These are phyloP conservation scores for Lophium mytilinum DNA, from an alignment of 495 filamentous ascomycete genomes.

Conservation along the genomic window DNA sequence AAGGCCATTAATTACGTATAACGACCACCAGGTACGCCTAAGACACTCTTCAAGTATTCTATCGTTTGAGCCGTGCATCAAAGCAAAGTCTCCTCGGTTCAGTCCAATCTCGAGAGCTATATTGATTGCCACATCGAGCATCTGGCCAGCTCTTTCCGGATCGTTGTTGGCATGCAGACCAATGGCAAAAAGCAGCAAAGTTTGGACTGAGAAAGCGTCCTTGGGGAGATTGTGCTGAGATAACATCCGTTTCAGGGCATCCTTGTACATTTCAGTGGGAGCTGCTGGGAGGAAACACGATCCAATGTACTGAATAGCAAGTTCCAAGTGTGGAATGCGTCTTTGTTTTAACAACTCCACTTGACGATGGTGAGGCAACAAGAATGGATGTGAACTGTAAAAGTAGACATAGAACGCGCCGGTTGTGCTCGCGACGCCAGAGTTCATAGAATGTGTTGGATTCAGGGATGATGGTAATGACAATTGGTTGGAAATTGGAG, in stretches of 20 bases:
- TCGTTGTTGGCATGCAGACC: conserved; percentile 70
- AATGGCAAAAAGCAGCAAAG: conserved; percentile 66
- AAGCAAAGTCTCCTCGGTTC: conserved; percentile 50
- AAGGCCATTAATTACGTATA: conserved; percentile 67
- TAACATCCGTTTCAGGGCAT: conserved; percentile 49
- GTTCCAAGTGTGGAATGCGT: conserved; percentile 39
- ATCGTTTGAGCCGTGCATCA: conserved; percentile 39
- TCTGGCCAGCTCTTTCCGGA: conserved; percentile 54
- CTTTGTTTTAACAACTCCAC: conserved; percentile 23
- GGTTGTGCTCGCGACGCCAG: conserved; percentile 2
- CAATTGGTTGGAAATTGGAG: neutral
- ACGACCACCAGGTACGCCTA: conserved; percentile 86
- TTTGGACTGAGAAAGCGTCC: conserved; percentile 67
- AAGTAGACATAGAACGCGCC: conserved; percentile 38
- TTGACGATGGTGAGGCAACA: conserved; percentile 43
- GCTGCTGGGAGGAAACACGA: conserved; percentile 50
- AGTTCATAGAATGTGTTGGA: conserved; percentile 6
- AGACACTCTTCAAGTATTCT: conserved; percentile 64
- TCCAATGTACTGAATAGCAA: conserved; percentile 64
- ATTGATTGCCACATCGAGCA: conserved; percentile 58
- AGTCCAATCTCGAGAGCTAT: conserved; percentile 68
- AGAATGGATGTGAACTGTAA: conserved; percentile 60
- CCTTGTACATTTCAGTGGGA: conserved; percentile 42
- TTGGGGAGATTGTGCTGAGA: conserved; percentile 38
- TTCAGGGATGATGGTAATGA: conserved; percentile 10